phyloP scores from a whole-genome alignment of 2,329 filamentous ascomycete species.

The Alternaria panax region DNA sequence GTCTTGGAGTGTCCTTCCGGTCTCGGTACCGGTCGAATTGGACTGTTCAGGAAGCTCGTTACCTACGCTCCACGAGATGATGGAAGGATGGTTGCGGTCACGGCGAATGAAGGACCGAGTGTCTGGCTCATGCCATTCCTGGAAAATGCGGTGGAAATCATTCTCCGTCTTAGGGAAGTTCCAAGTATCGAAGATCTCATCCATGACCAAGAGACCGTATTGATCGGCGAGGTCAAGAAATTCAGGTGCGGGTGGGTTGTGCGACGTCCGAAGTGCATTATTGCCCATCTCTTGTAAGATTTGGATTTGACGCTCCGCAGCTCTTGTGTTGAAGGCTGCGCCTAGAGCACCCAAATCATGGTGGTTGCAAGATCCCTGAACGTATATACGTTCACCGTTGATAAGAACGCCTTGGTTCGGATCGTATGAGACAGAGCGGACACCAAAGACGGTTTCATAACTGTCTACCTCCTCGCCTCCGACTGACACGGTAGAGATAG shows the following conservation, averaged over 20 bases:
- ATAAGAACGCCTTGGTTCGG: conserved; percentile 55
- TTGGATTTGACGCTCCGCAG: conserved; percentile 59
- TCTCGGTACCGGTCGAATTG: conserved; percentile 40
- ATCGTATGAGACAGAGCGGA: conserved; percentile 56
- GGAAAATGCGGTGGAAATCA: conserved; percentile 62
- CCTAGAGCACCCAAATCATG: conserved; percentile 62
- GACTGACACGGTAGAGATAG: conserved; percentile 52
- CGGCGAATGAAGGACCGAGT: conserved; percentile 61
- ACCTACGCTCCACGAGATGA: conserved; percentile 62
- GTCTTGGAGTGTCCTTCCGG: conserved; percentile 49
- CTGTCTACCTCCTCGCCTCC: conserved; percentile 46
- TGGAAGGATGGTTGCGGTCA: conserved; percentile 63
- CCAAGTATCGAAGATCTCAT: conserved; percentile 65
- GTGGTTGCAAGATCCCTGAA: conserved; percentile 60
- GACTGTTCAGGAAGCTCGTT: conserved; percentile 63
- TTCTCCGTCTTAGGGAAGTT: conserved; percentile 54
- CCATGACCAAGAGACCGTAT: conserved; percentile 60
- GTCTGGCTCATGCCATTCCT: conserved; percentile 63
- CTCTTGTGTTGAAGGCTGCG: conserved; percentile 60
- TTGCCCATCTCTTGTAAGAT: conserved; percentile 60
- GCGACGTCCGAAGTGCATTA: conserved; percentile 62
- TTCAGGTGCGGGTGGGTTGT: conserved; percentile 63
- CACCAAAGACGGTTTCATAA: conserved; percentile 61
- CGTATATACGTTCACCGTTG: conserved; percentile 56
- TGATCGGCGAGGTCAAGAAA: conserved; percentile 60